Base-by-base conservation (phyloP, 179 eudicot genomes). In the Actinidia arguta region DNA sequence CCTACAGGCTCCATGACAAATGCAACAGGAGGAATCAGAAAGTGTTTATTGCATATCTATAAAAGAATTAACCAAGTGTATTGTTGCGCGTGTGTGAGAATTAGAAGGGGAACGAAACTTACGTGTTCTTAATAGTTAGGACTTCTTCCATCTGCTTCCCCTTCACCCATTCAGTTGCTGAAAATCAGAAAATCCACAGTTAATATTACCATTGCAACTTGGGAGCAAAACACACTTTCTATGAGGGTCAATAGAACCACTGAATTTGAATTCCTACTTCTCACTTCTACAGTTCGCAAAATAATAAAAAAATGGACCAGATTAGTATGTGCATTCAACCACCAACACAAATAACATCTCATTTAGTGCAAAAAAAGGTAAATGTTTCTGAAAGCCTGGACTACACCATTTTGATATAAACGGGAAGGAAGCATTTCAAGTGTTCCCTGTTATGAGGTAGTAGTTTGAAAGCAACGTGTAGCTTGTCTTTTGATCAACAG, bases 161-260 rank as follows among this genome's bases (percentile, higher is more conserved):
- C 88, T 93, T 96, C 77, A 94, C 95, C 99, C 99, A 93, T 85
- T 96, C 99, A 47, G 98, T 96, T 70, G 96, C 99, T 96, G 97
- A 50, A 89, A 84, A 73, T 52, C 82, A 83, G 18, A 66, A 76
- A 79, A 85, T 42, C 50, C 16, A 55, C 13, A 48, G 46, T 73
- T 27, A 74, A 82, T 62, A 80, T 8, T 36, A 74, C 48, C 76
- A 68, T 39, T 76, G 67, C 51, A 18, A 39, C 25, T 20, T 9
- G 6, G 27, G 8, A 63, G 50, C 9, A 18, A 27, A 55, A 61
- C 36, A 3, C 20, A 7, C 13, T 24, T 52, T 0, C 8, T n/a
- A 1, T n/a, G 6, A 25, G 13, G 20, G 59, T 73, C 9, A 48
- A 73, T n/a, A n/a, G n/a, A n/a, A n/a, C n/a, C n/a, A n/a, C n/a